Conservation (phyloP, 176 grass and related monocot genomes). For the Zizania latifolia region DNA sequence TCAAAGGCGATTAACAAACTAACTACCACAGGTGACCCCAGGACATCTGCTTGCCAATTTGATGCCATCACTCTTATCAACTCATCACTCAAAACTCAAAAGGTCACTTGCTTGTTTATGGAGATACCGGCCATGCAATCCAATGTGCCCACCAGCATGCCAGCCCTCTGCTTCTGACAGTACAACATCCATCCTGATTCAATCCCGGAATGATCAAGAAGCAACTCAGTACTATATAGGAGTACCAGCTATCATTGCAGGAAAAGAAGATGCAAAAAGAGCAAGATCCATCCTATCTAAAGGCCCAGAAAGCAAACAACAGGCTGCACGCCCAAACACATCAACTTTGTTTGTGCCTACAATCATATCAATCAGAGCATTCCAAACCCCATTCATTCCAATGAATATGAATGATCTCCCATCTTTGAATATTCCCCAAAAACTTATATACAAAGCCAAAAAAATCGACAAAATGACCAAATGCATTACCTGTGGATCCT, state of each 20-base stretch:
- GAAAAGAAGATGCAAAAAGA: not conserved
- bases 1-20: not conserved
- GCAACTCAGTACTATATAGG: not conserved
- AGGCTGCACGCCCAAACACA: too few relatives aligned
- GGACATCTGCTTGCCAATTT: not conserved
- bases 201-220: not conserved
- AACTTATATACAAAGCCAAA: not conserved
- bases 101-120: not conserved
- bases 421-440: not conserved
- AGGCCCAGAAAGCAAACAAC: not conserved
- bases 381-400: not conserved
- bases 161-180: not conserved
- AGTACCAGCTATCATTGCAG: not conserved
- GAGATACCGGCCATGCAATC: not conserved
- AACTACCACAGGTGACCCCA: not conserved
- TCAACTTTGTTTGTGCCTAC: not conserved
- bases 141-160: not conserved
- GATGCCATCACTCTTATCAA: not conserved
- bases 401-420: not conserved
- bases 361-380: not conserved
- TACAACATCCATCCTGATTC: not conserved
- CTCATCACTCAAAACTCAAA: not conserved
- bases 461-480: not conserved
- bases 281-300: not conserved
- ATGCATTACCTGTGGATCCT: not conserved